Percentiles rank a stretch among this genome's conserved stretches.
Conservation (phyloP, 2,329 filamentous ascomycete genomes). For the Incumbomyces delicatus region DNA sequence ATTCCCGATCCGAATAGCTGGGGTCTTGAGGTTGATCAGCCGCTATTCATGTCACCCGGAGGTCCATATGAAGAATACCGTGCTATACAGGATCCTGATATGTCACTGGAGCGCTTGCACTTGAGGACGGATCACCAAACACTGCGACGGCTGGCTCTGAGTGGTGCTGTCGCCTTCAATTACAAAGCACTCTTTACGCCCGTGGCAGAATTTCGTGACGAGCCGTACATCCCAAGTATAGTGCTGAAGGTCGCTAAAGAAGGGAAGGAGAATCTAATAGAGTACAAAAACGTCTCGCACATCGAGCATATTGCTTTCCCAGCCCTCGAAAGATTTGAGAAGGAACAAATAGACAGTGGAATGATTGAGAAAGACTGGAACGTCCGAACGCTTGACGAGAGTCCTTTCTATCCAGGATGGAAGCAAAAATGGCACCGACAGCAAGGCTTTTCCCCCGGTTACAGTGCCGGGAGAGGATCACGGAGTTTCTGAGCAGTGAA, state of each 20-base stretch:
- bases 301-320: constrained; percentile 64
- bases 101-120: constrained; percentile 51
- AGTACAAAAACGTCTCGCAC: constrained; percentile 76
- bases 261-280: constrained; percentile 60
- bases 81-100: constrained; percentile 44
- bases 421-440: constrained; percentile 59
- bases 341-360: constrained; percentile 56
- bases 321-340: constrained; percentile 51
- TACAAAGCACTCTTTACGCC: constrained; percentile 82
- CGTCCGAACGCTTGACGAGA: constrained; percentile 59
- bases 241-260: constrained; percentile 59
- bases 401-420: constrained; percentile 69
- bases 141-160: constrained; percentile 65
- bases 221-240: constrained; percentile 62
- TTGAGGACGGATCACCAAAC: constrained; percentile 86
- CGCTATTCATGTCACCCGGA: constrained; percentile 63
- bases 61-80: constrained; percentile 55
- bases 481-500: no score
- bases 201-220: constrained; percentile 56
- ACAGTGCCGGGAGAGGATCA: no score
- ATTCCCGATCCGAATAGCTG: constrained; percentile 43
- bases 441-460: constrained; percentile 45
- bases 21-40: constrained; percentile 67
- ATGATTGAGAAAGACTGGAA: constrained; percentile 55
- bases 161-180: constrained; percentile 69